These are phyloP conservation scores for Barbarea vulgaris DNA, from an alignment of 345 rosid genomes.

Conservation along the genomic window DNA sequence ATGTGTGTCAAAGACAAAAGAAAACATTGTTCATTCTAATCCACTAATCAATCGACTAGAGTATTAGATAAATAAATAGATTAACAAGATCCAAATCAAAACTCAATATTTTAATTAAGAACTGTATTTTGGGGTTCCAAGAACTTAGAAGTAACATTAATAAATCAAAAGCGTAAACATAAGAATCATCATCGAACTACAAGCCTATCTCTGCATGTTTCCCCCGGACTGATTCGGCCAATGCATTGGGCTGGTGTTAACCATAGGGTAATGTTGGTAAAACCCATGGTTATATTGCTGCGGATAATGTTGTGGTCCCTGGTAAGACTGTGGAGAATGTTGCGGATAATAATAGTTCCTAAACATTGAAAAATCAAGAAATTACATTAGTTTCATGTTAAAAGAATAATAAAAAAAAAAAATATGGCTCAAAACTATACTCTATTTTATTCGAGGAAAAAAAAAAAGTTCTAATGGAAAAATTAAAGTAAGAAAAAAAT, in stretches of 20 bases:
- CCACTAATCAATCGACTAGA: not conserved
- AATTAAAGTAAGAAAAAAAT: not conserved
- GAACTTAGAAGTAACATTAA: not conserved
- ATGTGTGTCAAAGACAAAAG: not conserved
- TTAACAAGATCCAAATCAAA: not conserved
- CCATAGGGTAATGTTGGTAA: not conserved
- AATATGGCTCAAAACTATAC: not conserved
- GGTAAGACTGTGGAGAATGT: not conserved
- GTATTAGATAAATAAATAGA: not conserved
- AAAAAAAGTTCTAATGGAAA: not conserved
- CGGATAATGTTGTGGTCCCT: not conserved
- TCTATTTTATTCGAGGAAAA: not conserved
- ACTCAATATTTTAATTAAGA: not conserved
- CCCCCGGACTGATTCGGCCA: not conserved
- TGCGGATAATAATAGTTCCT: constrained; percentile 10
- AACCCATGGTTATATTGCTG: not conserved
- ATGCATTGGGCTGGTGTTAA: not conserved
- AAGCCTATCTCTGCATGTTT: not conserved
- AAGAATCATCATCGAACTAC: not conserved
- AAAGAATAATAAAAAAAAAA: not conserved
- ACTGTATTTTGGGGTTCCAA: not conserved
- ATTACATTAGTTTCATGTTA: not conserved
- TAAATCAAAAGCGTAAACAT: not conserved
- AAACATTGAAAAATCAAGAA: constrained; percentile 2
- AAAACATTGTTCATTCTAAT: not conserved